A percentile compares a stretch with the other conserved stretches of the same genome.
phyloP scores from a whole-genome alignment of 1,284 basidiomycete genomes.

The Cerioporus squamosus region DNA sequence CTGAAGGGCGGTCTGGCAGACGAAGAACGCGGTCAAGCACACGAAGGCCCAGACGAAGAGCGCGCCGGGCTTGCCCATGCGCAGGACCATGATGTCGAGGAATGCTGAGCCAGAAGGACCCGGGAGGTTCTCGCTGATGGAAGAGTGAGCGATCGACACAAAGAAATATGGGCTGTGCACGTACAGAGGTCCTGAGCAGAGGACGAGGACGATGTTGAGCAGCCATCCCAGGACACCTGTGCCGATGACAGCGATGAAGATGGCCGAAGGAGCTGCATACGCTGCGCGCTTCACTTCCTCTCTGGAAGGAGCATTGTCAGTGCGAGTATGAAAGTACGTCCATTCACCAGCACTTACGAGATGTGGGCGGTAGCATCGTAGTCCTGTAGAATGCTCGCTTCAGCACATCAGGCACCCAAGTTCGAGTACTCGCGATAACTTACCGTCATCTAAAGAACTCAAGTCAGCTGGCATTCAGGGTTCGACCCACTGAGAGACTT shows the following conservation, averaged over 20 bases:
- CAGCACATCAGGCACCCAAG: constrained; percentile 6
- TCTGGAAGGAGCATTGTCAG: constrained; percentile 36
- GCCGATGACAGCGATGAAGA: constrained; percentile 88
- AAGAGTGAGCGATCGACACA: constrained; percentile 1
- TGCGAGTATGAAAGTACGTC: neutral
- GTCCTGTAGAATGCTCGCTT: constrained; percentile 39
- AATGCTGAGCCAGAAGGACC: constrained; percentile 72
- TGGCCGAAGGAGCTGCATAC: constrained; percentile 81
- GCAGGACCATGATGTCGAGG: constrained; percentile 75
- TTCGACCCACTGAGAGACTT: constrained; percentile 31
- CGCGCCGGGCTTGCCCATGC: constrained; percentile 74
- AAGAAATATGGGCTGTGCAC: constrained; percentile 27
- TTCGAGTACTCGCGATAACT: constrained; percentile 20
- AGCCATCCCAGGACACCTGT: constrained; percentile 87
- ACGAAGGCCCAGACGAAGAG: constrained; percentile 82
- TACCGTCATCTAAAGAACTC: constrained; percentile 64
- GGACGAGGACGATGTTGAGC: constrained; percentile 81
- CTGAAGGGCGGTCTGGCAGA: constrained; percentile 82
- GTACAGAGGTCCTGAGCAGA: constrained; percentile 77
- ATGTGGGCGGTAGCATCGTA: constrained; percentile 89
- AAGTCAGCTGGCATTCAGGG: constrained; percentile 4
- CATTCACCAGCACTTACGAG: constrained; percentile 52
- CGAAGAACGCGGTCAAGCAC: constrained; percentile 83
- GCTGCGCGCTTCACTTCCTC: constrained; percentile 92
- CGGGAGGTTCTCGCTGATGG: constrained; percentile 59